Base-by-base conservation (phyloP, 148 eudicot species). In the Selenicereus undatus region DNA sequence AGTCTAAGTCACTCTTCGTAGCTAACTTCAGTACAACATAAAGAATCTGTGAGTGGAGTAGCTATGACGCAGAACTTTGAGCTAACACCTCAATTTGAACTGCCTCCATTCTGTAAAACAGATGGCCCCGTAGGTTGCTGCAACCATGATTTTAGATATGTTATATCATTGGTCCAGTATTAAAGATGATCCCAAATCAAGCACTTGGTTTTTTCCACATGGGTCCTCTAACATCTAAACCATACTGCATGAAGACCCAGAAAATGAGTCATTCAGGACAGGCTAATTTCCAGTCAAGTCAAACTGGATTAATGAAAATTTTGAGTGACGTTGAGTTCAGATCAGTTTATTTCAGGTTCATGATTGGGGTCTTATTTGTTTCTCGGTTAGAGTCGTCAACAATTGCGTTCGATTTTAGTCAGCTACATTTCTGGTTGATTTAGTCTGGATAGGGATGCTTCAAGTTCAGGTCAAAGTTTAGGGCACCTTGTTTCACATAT, bases 101-200 rank as follows among this genome's bases (percentile, higher is more conserved):
- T 75, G 73, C 76, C 66, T 79, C 76, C 85, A 66, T 79, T 82
- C 85, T 83, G 80, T 71, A 24, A 76, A 69, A 68, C 20, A 66
- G 29, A 8, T 11, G 50, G 17, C 27, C 16, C 32, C 18, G 18
- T 66, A 13, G 71, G 35, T 11, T 66, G 71, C 71, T 66, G 71
- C 18, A 66, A 66, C 27, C 30, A 66, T 66, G 30, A 66, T 66
- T 66, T 26, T 66, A 26, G 32, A 66, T 32, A 26, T 11, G 16
- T 66, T 27, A 66, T 64, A 29, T 26, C 64, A 75, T 52, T 4
- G 35, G 77, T 42, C 14, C 30, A 52, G 26, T 50, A 24, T n/a
- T 26, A 68, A 43, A 66, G 27, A 64, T 66, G 36, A 66, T 66
- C 17, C 35, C 35, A 66, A 66, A 66, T 66, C 30, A 66, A 66